Conservation (phyloP, 768 basidiomycete species). For the Trichaptum fuscoviolaceum region DNA sequence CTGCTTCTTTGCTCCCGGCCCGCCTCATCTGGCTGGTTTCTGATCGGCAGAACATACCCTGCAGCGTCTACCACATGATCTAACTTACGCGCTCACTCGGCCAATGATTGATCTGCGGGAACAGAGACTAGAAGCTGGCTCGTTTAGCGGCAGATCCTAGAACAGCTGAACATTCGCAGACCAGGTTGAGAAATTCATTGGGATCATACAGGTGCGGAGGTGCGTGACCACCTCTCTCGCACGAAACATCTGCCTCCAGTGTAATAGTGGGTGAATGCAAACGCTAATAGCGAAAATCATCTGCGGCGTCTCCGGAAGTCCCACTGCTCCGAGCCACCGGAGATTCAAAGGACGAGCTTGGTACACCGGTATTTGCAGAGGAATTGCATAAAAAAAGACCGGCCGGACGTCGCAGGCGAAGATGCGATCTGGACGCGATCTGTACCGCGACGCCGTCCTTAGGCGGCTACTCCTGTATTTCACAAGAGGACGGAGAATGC, state of each 20-base stretch:
- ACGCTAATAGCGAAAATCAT: slow-evolving; percentile 1
- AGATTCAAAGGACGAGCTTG: neutral
- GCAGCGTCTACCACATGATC: neutral
- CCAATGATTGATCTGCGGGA: neutral
- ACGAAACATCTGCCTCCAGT: neutral
- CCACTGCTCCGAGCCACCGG: neutral
- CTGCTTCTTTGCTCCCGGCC: neutral
- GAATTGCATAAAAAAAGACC: neutral
- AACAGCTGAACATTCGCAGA: neutral
- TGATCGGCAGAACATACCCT: neutral
- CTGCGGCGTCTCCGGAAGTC: neutral
- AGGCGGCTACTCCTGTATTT: neutral
- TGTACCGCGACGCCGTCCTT: neutral
- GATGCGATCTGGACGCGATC: neutral
- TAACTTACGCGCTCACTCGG: neutral
- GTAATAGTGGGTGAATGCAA: neutral
- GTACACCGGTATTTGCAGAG: neutral
- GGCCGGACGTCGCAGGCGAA: neutral
- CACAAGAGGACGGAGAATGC: neutral
- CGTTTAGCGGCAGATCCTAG: neutral
- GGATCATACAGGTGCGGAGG: neutral
- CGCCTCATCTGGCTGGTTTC: neutral
- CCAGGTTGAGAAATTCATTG: neutral
- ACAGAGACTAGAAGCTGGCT: neutral
- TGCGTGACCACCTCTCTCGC: neutral